These are phyloP conservation scores for Geosmithia putterillii DNA, from an alignment of 2,329 filamentous ascomycete species.

Conservation along the genomic window DNA sequence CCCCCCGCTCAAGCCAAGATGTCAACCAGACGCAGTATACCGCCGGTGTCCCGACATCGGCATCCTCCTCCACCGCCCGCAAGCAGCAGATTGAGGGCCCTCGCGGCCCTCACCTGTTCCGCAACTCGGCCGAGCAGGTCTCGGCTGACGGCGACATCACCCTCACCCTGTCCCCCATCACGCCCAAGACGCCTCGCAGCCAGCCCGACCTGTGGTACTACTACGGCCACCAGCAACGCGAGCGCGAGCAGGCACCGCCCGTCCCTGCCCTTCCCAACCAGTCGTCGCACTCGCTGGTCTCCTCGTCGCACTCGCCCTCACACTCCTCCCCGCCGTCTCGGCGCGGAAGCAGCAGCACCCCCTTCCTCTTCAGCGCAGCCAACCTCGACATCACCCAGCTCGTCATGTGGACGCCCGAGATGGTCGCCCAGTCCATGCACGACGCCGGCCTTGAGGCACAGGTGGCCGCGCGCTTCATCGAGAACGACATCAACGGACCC, in stretches of 20 bases:
- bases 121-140: constrained; percentile 45
- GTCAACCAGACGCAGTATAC: constrained; percentile 26
- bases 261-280: background rate
- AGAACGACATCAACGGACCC: constrained; percentile 83
- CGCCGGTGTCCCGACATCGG: too few relatives aligned
- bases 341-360: constrained; percentile 26
- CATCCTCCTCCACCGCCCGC: too few relatives aligned
- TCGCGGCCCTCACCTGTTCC: constrained; percentile 76
- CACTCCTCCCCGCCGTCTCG: too few relatives aligned
- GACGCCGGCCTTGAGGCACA: constrained; percentile 66
- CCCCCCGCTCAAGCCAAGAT: constrained; percentile 56
- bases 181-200: constrained; percentile 45
- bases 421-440: constrained; percentile 80
- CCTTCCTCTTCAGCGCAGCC: constrained; percentile 42
- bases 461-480: constrained; percentile 72
- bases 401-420: constrained; percentile 57
- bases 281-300: too few relatives aligned
- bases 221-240: too few relatives aligned
- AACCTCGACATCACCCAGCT: constrained; percentile 49
- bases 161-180: constrained; percentile 62
- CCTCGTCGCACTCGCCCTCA: too few relatives aligned
- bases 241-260: background rate
- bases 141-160: constrained; percentile 33
- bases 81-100: constrained; percentile 60
- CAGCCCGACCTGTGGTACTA: constrained; percentile 12